Evolutionary conservation across 805 yeast species (phyloP).

Genomic region (Cyberlindnera nakhonratchasimensis): DNA sequence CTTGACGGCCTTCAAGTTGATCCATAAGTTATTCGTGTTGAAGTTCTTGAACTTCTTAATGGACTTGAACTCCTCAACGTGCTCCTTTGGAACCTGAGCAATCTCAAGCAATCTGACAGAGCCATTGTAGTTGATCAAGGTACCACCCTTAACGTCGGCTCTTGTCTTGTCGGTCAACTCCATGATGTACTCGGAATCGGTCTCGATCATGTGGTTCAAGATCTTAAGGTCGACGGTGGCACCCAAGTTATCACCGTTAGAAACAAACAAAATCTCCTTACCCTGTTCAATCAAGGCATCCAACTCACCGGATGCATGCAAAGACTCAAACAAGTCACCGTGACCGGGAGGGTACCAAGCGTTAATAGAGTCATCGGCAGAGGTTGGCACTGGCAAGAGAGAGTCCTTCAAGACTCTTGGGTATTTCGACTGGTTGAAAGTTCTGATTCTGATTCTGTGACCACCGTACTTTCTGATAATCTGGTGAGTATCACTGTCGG

Average conservation of each 20-base stretch:
- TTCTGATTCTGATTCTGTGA: constrained; percentile 89
- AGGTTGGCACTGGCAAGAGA: constrained; percentile 88
- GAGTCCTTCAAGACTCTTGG: constrained; percentile 96
- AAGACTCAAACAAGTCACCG: constrained; percentile 92
- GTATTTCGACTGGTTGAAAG: constrained; percentile 96
- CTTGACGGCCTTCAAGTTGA: constrained; percentile 90
- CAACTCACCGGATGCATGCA: constrained; percentile 86
- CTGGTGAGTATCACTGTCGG: constrained; percentile 91
- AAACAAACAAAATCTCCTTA: constrained; percentile 90
- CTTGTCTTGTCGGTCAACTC: constrained; percentile 98
- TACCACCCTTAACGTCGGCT: constrained; percentile 99
- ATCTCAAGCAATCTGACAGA: constrained; percentile 91
- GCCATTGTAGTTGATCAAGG: constrained; percentile 93
- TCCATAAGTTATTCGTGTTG: constrained; percentile 98
- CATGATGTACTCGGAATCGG: constrained; percentile 94
- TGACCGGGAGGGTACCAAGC: constrained; percentile 99
- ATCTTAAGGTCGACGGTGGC: constrained; percentile 95
- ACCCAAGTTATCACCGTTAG: constrained; percentile 97
- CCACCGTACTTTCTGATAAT: constrained; percentile 96
- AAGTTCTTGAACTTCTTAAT: constrained; percentile 97
- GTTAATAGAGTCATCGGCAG: constrained; percentile 67
- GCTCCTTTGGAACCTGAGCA: constrained; percentile 98
- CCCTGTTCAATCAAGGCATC: constrained; percentile 89
- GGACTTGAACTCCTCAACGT: constrained; percentile 95
- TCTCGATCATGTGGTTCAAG: constrained; percentile 86